Evolutionary conservation across 257 asterid species (phyloP), one percentile per base, ranked within the genome.

Genomic region (Penstemon barbatus): DNA sequence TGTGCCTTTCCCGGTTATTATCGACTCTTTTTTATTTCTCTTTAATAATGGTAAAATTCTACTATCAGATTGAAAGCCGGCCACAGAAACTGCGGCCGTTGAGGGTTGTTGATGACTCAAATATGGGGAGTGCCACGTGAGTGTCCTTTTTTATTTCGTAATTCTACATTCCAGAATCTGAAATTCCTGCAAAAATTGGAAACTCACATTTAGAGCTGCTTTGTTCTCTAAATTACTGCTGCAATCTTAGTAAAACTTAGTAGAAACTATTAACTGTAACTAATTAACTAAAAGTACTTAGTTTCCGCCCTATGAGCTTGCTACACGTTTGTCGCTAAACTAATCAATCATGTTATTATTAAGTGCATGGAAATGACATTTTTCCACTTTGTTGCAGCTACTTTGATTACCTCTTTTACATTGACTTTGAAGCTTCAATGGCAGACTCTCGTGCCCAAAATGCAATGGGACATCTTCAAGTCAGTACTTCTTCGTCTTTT

Each of bases 341-440:
- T 33, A 39, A n/a, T 36, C 9, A 8, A 41, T 13, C 37, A 3
- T 25, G 51, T 45, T 65, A n/a, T 36, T 63, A 15, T 42, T 5
- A 15, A 62, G 13, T 49, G 53, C 41, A 5, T 69, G 5, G 36
- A 48, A 73, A 61, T 80, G 76, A 68, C 57, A 54, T 44, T 44
- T 36, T 71, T 63, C 57, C 68, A 61, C 57, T 15, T 15, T 25
- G 33, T 25, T 77, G 86, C 96, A 93, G 99, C 80, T 91, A 89
- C 83, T 94, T 94, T 36, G 97, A 94, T 66, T 94, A 89, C 84
- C 89, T 94, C 54, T 94, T 94, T 55, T 94, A 84, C 89, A 85
- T 94, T 6, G 99, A 94, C 65, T 89, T 91, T 63, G 96, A 91
- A 82, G 96, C 99, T 40, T 94, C 99, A 0, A 89, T 94, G 99